Base-by-base conservation (phyloP, 306 rosid genomes). In the Prunus campanulata region DNA sequence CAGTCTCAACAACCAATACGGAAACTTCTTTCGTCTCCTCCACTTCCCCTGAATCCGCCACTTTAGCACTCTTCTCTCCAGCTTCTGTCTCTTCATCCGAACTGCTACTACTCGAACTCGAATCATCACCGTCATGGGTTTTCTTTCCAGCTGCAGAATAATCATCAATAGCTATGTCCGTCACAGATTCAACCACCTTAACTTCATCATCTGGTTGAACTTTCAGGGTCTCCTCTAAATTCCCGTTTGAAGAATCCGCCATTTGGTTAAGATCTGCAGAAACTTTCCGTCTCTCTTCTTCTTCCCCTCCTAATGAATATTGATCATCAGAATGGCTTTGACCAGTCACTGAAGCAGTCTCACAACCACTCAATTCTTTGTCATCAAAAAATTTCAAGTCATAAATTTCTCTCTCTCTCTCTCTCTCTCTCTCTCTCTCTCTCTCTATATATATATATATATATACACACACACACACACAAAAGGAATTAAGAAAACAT, bases 171-270 rank as follows among this genome's bases (percentile, higher is more conserved):
- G 60, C 70, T 44, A 72, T 79, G 44, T 77, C 79, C 29, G 47
- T 78, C 8, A 39, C 60, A 8, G 73, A 11, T 4, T 73, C 84
- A 72, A 42, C 75, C 46, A 48, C 65, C 50, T 77, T 75, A 64
- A 57, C 79, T 68, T 68, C 72, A 13, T 14, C 68, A 19, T 24
- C 69, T 12, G 75, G 66, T 74, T 77, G 85, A 6, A 62, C 66
- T 59, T 78, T 81, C 35, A 50, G 79, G 35, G 56, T 71, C 61
- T 82, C 87, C 30, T 72, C 83, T 24, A 82, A 55, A 48, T 62
- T 64, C 39, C 79, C 89, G 72, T 87, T 77, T 24, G 80, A 66
- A 44, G 85, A 70, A 56, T 61, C 89, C 50, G 82, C 96, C 93
- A 90, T 88, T 79, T 76, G 10, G 49, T 16, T 57, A 32, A 52